Evolutionary conservation across 2,329 filamentous ascomycete genomes (phyloP), one percentile per base, ranked within the genome.

Genomic region (Pestalotiopsis sp.): DNA sequence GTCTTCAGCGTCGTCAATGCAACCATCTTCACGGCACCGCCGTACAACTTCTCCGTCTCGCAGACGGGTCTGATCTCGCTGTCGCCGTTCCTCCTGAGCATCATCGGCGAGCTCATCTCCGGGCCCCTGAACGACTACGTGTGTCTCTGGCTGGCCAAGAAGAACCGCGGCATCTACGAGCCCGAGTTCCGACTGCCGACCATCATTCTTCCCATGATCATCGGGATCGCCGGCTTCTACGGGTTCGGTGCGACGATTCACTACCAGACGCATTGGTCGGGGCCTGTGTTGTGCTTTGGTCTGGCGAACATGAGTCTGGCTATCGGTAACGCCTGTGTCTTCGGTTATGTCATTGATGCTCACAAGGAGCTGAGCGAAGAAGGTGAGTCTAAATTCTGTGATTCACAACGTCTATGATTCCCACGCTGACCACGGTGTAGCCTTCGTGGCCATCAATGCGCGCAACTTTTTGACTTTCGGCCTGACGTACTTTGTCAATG

Each of bases 111-210:
- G 68, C 52, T 85, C 9, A 71, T 84, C 3, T 79, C 80, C 0
- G 85, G 84, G 1, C 83, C 83, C 0, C 71, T 86, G 61, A 84
- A 82, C 72, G 85, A 85, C 73, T 82, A 78, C 75, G 73, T 83
- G 40, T 80, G 78, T 68, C 70, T 85, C 23, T 83, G 78, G 75
- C 80, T 85, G 67, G 82, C 84, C 4, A 83, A 81, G 73, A 81
- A 79, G 70, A 87, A 87, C 73, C 78, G 77, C 23, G 85, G 85
- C n/a, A 77, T 86, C 62, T 87, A 87, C 74, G 85, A 87, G 72
- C 86, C 85, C 4, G 85, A 87, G 72, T 87, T 86, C 72, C 81
- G 85, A 40, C 67, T 76, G 41, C 80, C 80, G 13, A 78, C 83
- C 1, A 80, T 84, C 70, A 67, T 80, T 31, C 75, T 83, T 5